These are phyloP conservation scores for Arthroderma uncinatum DNA, from an alignment of 2,329 filamentous ascomycete genomes.

Conservation along the genomic window DNA sequence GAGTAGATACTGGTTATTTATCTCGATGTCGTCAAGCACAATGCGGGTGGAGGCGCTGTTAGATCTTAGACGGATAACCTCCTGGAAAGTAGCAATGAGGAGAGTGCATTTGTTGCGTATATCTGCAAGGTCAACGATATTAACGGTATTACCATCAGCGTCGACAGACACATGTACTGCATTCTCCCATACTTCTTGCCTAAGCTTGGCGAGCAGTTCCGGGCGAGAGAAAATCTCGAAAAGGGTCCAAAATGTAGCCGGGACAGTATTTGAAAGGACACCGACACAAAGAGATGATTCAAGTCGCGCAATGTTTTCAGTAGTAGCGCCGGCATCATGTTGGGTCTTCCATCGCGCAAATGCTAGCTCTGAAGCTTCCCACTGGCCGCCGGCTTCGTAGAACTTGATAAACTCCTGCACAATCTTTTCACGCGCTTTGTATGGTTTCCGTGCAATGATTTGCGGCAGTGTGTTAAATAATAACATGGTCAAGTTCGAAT, in stretches of 20 bases:
- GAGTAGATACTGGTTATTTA: slow-evolving; percentile 1
- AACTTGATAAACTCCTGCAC: background rate
- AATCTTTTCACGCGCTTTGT: background rate
- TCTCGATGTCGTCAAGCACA: background rate
- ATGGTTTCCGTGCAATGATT: background rate
- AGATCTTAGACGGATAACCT: background rate
- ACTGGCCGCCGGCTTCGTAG: background rate
- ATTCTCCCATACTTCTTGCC: background rate
- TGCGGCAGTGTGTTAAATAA: background rate
- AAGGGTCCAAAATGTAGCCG: slow-evolving; percentile 38
- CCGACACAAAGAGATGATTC: slow-evolving; percentile 25
- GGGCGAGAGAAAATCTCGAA: slow-evolving; percentile 35
- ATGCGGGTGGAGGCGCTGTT: background rate
- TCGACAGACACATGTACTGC: background rate
- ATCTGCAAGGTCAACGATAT: background rate
- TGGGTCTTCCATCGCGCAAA: background rate
- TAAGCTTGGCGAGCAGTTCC: background rate
- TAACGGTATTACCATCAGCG: background rate
- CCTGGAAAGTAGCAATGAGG: background rate
- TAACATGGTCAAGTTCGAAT: background rate
- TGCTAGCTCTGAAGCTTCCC: background rate
- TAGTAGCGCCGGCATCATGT: background rate
- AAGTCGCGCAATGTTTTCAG: slow-evolving; percentile 18
- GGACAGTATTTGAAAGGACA: slow-evolving; percentile 34
- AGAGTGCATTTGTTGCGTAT: background rate